A percentile compares a stretch with the other conserved stretches of the same genome.
Evolutionary conservation across 73 alveolate species (phyloP).

Genomic region (Paramecium tetraurelia): DNA sequence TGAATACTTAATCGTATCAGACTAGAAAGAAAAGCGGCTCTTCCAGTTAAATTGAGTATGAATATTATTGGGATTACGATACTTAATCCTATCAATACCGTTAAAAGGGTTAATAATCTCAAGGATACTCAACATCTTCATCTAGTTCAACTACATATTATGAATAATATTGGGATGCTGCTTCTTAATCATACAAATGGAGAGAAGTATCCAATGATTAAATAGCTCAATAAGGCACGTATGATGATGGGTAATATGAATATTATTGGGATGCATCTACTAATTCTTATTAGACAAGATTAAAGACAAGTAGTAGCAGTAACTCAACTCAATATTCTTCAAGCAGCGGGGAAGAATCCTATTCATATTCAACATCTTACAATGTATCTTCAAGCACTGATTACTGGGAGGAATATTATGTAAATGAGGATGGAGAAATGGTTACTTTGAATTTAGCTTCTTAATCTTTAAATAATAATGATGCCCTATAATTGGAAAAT

Average conservation of each 20-base stretch:
- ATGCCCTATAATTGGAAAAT: neutral
- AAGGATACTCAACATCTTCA: neutral
- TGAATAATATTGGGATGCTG: conserved; percentile 18
- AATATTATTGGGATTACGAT: neutral
- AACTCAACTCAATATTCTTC: neutral
- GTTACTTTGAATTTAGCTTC: neutral
- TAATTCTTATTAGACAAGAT: neutral
- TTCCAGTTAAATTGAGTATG: neutral
- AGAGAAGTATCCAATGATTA: neutral
- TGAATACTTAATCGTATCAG: neutral
- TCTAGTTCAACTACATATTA: conserved; percentile 2
- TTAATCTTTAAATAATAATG: neutral
- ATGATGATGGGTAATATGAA: conserved; percentile 2
- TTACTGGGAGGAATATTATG: conserved; percentile 17
- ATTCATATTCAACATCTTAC: neutral
- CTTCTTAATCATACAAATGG: neutral
- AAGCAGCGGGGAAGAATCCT: neutral
- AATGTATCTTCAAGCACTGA: neutral
- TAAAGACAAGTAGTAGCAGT: neutral
- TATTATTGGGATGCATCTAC: neutral
- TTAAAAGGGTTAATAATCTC: neutral
- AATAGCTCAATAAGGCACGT: neutral
- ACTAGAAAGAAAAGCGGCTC: neutral
- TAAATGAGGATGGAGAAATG: neutral
- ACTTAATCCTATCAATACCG: neutral